phyloP scores from a whole-genome alignment of 1,284 basidiomycete genomes.

The Ceratobasidium sp. region DNA sequence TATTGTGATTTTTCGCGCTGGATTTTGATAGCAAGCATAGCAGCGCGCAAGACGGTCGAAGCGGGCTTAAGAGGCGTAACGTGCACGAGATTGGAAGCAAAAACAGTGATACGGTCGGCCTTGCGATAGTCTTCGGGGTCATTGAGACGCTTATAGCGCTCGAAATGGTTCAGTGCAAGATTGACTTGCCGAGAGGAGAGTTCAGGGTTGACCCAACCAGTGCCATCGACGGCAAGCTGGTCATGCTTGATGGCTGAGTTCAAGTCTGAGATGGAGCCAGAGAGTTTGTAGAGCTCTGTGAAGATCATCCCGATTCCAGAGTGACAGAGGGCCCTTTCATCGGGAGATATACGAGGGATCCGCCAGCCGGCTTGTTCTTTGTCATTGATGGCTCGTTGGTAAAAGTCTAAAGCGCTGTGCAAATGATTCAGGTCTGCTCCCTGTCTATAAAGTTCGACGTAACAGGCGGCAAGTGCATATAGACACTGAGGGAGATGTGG shows the following conservation, averaged over 20 bases:
- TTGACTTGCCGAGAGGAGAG: not conserved
- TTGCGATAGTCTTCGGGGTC: not conserved
- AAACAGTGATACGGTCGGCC: not conserved
- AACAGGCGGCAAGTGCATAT: slow-evolving; percentile 1
- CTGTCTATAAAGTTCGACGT: not conserved
- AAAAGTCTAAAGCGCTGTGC: not conserved
- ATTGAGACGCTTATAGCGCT: not conserved
- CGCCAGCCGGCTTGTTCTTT: not conserved
- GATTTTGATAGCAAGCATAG: not conserved
- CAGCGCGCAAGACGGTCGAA: not conserved
- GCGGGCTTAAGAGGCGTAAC: not conserved
- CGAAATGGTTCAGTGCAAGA: slow-evolving; percentile 1
- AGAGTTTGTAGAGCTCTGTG: not conserved
- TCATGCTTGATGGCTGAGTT: not conserved
- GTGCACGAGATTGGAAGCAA: not conserved
- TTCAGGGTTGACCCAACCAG: not conserved
- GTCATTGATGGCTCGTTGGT: not conserved
- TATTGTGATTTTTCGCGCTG: not conserved
- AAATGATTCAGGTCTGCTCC: not conserved
- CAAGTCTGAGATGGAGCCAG: not conserved
- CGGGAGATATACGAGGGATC: not conserved
- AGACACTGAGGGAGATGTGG: not conserved
- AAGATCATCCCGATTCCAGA: not conserved
- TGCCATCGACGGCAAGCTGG: not conserved
- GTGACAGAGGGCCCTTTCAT: not conserved